Conservation (phyloP, 2,329 filamentous ascomycete genomes). For the Fusarium liriodendri region DNA sequence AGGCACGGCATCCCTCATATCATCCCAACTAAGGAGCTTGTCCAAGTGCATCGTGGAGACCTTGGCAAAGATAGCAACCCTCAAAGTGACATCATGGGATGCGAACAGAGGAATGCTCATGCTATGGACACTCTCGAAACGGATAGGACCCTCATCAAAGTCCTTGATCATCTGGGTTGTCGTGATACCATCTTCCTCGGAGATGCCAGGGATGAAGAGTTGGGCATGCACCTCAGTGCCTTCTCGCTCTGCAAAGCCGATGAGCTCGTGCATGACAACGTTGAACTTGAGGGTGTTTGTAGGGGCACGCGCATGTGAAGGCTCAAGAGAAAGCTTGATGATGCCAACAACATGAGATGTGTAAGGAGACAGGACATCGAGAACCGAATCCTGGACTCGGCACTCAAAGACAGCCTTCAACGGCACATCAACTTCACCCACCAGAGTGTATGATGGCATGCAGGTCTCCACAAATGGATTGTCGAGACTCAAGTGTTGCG, state of each 20-base stretch:
- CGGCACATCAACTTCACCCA: conserved; percentile 94
- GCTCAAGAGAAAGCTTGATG: conserved; percentile 89
- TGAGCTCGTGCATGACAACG: conserved; percentile 95
- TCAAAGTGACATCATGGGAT: conserved; percentile 78
- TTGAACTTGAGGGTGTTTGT: conserved; percentile 97
- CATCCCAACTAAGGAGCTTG: conserved; percentile 97
- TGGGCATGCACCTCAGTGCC: conserved; percentile 96
- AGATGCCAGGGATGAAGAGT: conserved; percentile 92
- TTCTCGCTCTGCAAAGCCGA: conserved; percentile 95
- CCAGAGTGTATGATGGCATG: conserved; percentile 90
- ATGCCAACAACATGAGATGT: conserved; percentile 92
- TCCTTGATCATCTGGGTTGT: conserved; percentile 94
- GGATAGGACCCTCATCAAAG: conserved; percentile 92
- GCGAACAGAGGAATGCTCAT: conserved; percentile 88
- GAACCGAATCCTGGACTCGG: conserved; percentile 90
- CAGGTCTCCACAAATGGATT: conserved; percentile 94
- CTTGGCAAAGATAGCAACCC: conserved; percentile 91
- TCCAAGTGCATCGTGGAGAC: conserved; percentile 95
- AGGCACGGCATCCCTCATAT: conserved; percentile 85
- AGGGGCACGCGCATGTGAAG: conserved; percentile 91
- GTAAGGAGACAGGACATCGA: conserved; percentile 93
- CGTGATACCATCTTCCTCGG: conserved; percentile 90
- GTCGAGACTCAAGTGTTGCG: conserved; percentile 90
- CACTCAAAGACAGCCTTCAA: conserved; percentile 94
- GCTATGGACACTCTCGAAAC: conserved; percentile 97